Base-by-base conservation (phyloP, 257 asterid genomes). In the Fraxinus cuspidata region DNA sequence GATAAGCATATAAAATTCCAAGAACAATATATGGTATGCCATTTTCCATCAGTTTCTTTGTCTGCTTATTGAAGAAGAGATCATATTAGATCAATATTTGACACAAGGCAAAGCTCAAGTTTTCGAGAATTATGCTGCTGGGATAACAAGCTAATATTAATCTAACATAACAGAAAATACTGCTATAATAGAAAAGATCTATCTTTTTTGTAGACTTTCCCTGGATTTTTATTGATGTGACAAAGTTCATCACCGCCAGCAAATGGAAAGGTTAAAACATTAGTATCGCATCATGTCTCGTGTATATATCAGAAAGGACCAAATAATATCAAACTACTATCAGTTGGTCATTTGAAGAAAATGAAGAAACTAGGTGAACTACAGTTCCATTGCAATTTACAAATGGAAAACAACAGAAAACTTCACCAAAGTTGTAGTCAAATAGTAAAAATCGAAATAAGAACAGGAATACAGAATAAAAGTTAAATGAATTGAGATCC, bases 1-100 rank as follows among this genome's bases (percentile, higher is more conserved):
- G 89, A 85, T 86, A 91, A 2, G 88, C 90, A 53, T 94, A 94
- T 28, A 92, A 44, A 37, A 89, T 78, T 71, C 98, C 98, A 42
- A 94, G 94, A 35, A 73, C 80, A 70, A 86, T 64, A 71, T 86
- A 92, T 4, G 96, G 97, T 76, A 87, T 75, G 80, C 87, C 84
- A 83, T 97, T 92, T 40, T 58, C 83, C 82, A 90, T 85, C 71
- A 88, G 25, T 81, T 87, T 94, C 79, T 86, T 90, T 0, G 97
- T 92, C 98, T 94, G 90, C 86, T 82, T 25, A 72, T 63, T 75
- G 15, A 15, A 15, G 7, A 47, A 47, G 35, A 42, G 51, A 12
- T 5, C 51, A 42, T 42, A 12, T 42, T 12, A 42, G 34, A 64
- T 13, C 60, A 42, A 58, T 37, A 75, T 63, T 53, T 51, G 37